These are phyloP conservation scores for Sambucus nigra DNA, from an alignment of 129 eudicot species.

Conservation along the genomic window DNA sequence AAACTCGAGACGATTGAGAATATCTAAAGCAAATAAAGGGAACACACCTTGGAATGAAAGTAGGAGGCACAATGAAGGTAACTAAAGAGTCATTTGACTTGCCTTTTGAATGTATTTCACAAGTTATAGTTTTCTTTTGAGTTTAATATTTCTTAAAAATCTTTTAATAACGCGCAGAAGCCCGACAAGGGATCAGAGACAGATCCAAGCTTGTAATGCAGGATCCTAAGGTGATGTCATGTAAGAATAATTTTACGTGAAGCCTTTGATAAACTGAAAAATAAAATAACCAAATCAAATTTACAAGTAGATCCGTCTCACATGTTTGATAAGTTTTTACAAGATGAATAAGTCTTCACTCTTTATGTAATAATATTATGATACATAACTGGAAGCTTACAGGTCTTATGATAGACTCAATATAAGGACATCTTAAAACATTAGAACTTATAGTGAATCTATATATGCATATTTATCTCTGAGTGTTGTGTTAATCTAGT, in stretches of 20 bases:
- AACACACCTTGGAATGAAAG: conserved; percentile 85
- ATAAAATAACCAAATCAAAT: neutral
- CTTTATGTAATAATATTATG: no score
- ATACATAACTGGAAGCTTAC: no score
- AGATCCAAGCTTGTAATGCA: conserved; percentile 88
- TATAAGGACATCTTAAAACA: no score
- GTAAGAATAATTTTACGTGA: conserved; percentile 25
- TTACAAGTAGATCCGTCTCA: neutral
- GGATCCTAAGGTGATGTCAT: conserved; percentile 85
- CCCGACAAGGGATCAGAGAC: conserved; percentile 56
- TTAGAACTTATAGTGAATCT: no score
- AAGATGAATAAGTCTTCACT: no score
- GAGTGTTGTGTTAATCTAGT: no score
- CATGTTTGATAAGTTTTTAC: no score
- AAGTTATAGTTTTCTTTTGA: neutral
- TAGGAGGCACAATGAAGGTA: conserved; percentile 79
- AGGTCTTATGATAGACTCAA: no score
- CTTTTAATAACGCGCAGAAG: conserved; percentile 46
- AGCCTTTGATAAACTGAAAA: conserved; percentile 1
- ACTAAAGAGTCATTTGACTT: neutral
- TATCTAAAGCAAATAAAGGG: conserved; percentile 84
- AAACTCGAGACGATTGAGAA: conserved; percentile 71
- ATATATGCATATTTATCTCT: no score
- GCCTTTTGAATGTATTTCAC: no score
- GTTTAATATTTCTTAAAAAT: conserved; percentile 1